Evolutionary conservation across 768 basidiomycete species (phyloP), one percentile per base, ranked within the genome.

Genomic region (Tylopilus intermedius): DNA sequence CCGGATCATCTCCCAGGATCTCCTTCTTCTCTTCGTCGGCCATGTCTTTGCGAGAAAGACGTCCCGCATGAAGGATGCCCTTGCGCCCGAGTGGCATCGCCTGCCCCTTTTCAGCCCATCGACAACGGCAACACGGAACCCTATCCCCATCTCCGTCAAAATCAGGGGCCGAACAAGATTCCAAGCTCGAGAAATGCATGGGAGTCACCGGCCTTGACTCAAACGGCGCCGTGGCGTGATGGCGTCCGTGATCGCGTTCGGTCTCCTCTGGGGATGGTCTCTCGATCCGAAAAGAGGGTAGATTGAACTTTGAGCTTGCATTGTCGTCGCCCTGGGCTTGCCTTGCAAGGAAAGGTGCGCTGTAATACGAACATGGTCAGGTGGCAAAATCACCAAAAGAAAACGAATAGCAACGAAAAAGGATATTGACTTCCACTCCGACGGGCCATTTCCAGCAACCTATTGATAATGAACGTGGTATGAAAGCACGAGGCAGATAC

Each of bases 271-370:
- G 42, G 11, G 64, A 56, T 2, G 62, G 64, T 26, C 47, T 37
- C 40, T 62, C 51, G 37, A 62, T 41, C 29, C 53, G 54, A 51
- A 67, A 54, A 11, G 51, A 60, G 8, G 56, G 55, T 6, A 62
- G 35, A 57, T 54, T 49, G 52, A 57, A 61, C 54, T 30, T 51
- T 54, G 62, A 50, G 49, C 38, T 59, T 54, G 18, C 35, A 15
- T 39, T 14, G 27, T 24, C n/a, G n/a, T 38, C 3, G 27, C 14
- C 26, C 44, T 22, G 60, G 56, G 50, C 57, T 57, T 53, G 57
- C 37, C 38, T 42, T 45, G 54, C 26, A 50, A 45, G 37, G 26
- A 13, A 45, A 52, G 45, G 15, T 1, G 9, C 1, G 11, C 62
- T 62, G 37, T 40, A 63, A 49, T 9, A 37, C 47, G 15, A 29